Percentiles rank a stretch among this genome's conserved stretches.
Evolutionary conservation across 1,139 yeast genomes (phyloP).

Genomic region (Arxiozyma telluris): DNA sequence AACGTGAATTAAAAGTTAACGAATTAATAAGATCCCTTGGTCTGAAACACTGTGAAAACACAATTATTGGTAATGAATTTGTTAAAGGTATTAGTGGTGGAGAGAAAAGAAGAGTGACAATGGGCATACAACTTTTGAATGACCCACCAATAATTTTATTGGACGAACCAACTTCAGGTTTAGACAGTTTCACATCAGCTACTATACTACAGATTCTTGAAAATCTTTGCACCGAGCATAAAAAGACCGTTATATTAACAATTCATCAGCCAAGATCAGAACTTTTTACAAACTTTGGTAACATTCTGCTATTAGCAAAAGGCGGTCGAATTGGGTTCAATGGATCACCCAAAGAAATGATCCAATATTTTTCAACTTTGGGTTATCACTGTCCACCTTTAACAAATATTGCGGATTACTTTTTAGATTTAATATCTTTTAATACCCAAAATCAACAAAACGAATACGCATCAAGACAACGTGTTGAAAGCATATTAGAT

Average conservation of each 20-base stretch:
- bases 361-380: conserved; percentile 37
- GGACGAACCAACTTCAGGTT: conserved; percentile 87
- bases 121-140: conserved; percentile 66
- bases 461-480: conserved; percentile 21
- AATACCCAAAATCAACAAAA: conserved; percentile 26
- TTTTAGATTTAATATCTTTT: conserved; percentile 57
- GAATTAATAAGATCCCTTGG: conserved; percentile 60
- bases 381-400: conserved; percentile 51
- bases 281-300: conserved; percentile 54
- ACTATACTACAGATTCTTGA: conserved; percentile 57
- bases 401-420: conserved; percentile 64
- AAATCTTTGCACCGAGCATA: conserved; percentile 44
- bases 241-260: conserved; percentile 67
- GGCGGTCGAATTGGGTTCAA: conserved; percentile 67
- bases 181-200: conserved; percentile 72
- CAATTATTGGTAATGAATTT: conserved; percentile 61
- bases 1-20: conserved; percentile 38
- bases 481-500: conserved; percentile 41
- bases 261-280: conserved; percentile 79
- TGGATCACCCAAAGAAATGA: conserved; percentile 38
- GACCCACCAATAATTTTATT: conserved; percentile 62
- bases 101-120: conserved; percentile 73
- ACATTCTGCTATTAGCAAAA: conserved; percentile 55
- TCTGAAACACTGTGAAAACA: conserved; percentile 67
- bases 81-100: conserved; percentile 82